These are phyloP conservation scores for Spergularia marina DNA, from an alignment of 148 eudicot species.

Conservation along the genomic window DNA sequence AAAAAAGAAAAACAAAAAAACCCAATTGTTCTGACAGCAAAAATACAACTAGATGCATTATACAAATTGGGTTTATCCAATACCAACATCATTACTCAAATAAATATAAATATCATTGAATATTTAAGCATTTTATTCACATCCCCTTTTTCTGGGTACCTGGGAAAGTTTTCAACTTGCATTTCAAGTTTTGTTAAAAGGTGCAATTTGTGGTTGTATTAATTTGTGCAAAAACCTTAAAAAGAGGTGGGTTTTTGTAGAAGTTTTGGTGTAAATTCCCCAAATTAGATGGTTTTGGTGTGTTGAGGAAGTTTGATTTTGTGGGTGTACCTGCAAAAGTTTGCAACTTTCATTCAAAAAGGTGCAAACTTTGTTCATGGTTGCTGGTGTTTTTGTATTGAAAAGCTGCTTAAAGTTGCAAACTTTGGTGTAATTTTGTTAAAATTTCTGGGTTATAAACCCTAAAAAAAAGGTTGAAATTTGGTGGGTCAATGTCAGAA, in stretches of 20 bases:
- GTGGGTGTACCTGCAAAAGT: slow-evolving; percentile 1
- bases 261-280: not conserved
- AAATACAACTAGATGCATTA: slow-evolving; percentile 24
- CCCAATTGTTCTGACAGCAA: slow-evolving; percentile 18
- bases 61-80: slow-evolving; percentile 20
- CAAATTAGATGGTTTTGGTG: not conserved
- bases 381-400: not conserved
- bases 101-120: slow-evolving; percentile 14
- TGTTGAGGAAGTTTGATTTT: not conserved
- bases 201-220: not conserved
- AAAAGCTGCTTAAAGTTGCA: slow-evolving; percentile 18
- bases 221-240: too few species aligned
- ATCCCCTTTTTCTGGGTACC: slow-evolving; percentile 16
- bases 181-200: not conserved
- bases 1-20: not conserved
- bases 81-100: slow-evolving; percentile 5
- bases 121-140: slow-evolving; percentile 11
- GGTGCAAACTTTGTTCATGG: not conserved
- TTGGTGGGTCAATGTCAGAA: slow-evolving; percentile 31
- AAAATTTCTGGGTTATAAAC: slow-evolving; percentile 12
- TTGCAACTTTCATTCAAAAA: slow-evolving; percentile 8
- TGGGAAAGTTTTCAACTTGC: slow-evolving; percentile 14
- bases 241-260: not conserved
- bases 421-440: not conserved
- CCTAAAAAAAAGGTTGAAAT: slow-evolving; percentile 4